A percentile compares a stretch with the other conserved stretches of the same genome.
Evolutionary conservation across 2,329 filamentous ascomycete species (phyloP).

Genomic region (Trichoderma sp.): DNA sequence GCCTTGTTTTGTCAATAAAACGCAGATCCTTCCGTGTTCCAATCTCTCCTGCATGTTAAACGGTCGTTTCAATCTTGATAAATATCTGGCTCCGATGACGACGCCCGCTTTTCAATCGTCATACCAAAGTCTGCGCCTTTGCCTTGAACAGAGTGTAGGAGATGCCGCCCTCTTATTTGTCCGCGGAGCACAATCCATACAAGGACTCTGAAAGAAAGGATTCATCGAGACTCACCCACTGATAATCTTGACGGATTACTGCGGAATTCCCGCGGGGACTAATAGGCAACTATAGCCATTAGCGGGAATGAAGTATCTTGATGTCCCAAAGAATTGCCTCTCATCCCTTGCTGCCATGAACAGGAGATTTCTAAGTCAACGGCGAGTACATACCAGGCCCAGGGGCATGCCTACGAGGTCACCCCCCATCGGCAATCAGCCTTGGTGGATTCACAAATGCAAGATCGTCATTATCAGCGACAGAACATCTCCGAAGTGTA

Average conservation of each 20-base stretch:
- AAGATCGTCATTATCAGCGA: neutral
- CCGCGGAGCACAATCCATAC: neutral
- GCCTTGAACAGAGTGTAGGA: neutral
- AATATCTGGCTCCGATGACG: neutral
- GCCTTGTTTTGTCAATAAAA: neutral
- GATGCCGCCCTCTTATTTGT: neutral
- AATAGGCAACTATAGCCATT: neutral
- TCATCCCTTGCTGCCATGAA: neutral
- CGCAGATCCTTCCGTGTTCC: no score
- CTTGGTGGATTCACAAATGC: neutral
- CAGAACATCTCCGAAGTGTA: neutral
- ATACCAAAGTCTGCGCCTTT: neutral
- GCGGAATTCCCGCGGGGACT: neutral
- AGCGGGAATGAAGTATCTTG: neutral
- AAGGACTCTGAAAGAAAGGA: neutral
- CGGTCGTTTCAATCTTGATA: neutral
- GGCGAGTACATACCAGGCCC: neutral
- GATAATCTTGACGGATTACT: neutral
- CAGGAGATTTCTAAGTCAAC: neutral
- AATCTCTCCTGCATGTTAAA: neutral
- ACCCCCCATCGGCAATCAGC: neutral
- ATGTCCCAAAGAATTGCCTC: neutral
- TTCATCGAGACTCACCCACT: neutral
- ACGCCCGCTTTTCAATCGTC: neutral
- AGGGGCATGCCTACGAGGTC: neutral